Percentiles rank a stretch among this genome's conserved stretches.
Conservation (phyloP, 805 yeast species). For the Yarrowia keelungensis region DNA sequence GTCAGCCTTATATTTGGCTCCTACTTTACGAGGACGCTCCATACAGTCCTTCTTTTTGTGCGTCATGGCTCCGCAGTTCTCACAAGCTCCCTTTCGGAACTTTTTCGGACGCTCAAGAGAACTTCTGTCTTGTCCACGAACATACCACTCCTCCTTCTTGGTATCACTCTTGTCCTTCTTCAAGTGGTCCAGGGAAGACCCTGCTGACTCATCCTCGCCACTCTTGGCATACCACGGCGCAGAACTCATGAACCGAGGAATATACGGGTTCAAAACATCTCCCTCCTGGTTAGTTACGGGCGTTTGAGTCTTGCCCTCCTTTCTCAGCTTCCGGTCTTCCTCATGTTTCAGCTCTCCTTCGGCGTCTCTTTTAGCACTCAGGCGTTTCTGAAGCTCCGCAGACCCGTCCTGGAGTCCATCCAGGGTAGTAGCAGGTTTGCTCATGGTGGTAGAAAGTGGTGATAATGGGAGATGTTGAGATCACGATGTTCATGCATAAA, state of each 20-base stretch:
- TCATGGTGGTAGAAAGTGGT: constrained; percentile 6
- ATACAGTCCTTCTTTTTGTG: constrained; percentile 64
- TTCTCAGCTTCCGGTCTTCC: constrained; percentile 25
- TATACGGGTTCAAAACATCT: constrained; percentile 50
- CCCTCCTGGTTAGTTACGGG: constrained; percentile 34
- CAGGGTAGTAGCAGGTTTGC: constrained; percentile 31
- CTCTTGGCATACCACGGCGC: constrained; percentile 50
- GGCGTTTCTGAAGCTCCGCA: constrained; percentile 29
- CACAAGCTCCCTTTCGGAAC: constrained; percentile 55
- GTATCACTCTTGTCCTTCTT: constrained; percentile 42
- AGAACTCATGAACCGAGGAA: constrained; percentile 48
- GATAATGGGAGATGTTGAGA: not conserved
- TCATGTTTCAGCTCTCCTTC: constrained; percentile 36
- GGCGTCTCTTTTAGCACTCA: constrained; percentile 13
- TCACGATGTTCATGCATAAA: not conserved
- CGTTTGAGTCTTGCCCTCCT: constrained; percentile 5
- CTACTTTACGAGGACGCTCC: constrained; percentile 59
- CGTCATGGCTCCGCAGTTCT: constrained; percentile 63
- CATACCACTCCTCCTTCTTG: constrained; percentile 46
- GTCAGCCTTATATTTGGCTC: constrained; percentile 50
- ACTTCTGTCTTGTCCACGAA: constrained; percentile 47
- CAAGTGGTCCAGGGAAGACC: constrained; percentile 46
- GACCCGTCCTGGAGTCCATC: constrained; percentile 36
- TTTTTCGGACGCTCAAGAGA: constrained; percentile 43
- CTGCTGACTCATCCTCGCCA: constrained; percentile 40